Evolutionary conservation across 176 grass and related monocot species (phyloP), one percentile per base, ranked within the genome.

Genomic region (Zea luxurians): DNA sequence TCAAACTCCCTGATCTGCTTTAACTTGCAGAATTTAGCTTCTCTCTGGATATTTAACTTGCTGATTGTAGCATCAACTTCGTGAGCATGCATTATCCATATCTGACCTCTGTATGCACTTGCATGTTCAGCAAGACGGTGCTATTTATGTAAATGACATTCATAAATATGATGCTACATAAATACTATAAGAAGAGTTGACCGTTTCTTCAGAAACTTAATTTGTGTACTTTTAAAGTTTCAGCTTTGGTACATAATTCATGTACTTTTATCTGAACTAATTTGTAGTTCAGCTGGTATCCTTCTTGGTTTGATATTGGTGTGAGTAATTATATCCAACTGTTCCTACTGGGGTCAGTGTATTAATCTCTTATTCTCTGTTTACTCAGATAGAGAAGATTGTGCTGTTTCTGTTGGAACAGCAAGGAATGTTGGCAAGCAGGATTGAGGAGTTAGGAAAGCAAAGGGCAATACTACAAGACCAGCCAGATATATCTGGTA

Each of bases 401-500:
- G 92, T 95, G 40, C 90, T 99, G 9, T 99, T 99, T 83, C 83
- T 99, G 65, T 79, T 99, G 71, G 90, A 99, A 67, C 90, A 93
- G 89, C 92, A 99, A 99, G 96, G 96, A 43, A 73, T 76, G 62
- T 68, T 99, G 59, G 96, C 96, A 78, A 82, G 63, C 78, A 94
- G 85, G 85, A 92, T 99, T 74, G 91, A 99, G 83, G 85, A 91
- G 79, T 86, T 99, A 83, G 91, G 92, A 66, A 94, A 99, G 35
- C 83, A 89, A 70, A 84, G 92, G 21, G 81, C 88, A 54, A 75
- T 90, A 78, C 86, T 95, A 50, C 62, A 70, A 73, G 92, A 99
- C 68, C 88, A 99, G 81, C 96, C 88, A 62, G 92, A 95, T 77
- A 99, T 99, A 87, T 92, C 92, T 81, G 90, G 78, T 44, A 92